Base-by-base conservation (phyloP, 805 yeast species). In the Kodamaea kaohsiungensis region DNA sequence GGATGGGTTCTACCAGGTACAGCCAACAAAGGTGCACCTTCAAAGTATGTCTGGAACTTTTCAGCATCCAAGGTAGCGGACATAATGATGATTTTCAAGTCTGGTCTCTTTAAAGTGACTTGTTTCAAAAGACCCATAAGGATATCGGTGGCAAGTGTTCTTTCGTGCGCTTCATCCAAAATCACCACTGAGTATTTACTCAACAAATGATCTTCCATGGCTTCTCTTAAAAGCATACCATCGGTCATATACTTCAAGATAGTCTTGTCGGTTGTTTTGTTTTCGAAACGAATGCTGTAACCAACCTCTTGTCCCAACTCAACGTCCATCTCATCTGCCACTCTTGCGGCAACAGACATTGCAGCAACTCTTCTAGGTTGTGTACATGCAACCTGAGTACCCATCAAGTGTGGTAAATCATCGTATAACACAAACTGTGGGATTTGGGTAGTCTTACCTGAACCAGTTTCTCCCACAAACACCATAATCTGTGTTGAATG, bases 1-100 rank as follows among this genome's bases (percentile, higher is more conserved):
- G 98, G 98, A 67, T 85, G 95, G 1, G 99, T 95, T 81, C 99
- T 85, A 65, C 99, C 99, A 1, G 98, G 98, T 47, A 93, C 98
- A 0, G 98, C 96, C 57, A 93, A 80, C 59, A 95, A 76, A 42
- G 99, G 99, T 3, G 98, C 98, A 65, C 87, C 85, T 67, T 86
- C 83, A 76, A 95, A 93, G 70, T 95, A 93, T 15, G 70, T 73
- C 74, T 93, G 98, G 72, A 92, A 93, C 77, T 93, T 95, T 70
- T 91, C 95, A 2, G 98, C 98, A 75, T 93, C 98, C 68, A 93
- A 80, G 1, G 99, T 95, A 58, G 98, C 99, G 62, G 98, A 91
- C 98, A 93, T 93, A 68, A 93, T 86, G 59, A 93, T 91, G 62
- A 93, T 82, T 69, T 95, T 95, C 65, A 93, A 79, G 65, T 93